A percentile compares a stretch with the other conserved stretches of the same genome.
phyloP scores from a whole-genome alignment of 2,329 filamentous ascomycete genomes.

The Aspergillus piperis region DNA sequence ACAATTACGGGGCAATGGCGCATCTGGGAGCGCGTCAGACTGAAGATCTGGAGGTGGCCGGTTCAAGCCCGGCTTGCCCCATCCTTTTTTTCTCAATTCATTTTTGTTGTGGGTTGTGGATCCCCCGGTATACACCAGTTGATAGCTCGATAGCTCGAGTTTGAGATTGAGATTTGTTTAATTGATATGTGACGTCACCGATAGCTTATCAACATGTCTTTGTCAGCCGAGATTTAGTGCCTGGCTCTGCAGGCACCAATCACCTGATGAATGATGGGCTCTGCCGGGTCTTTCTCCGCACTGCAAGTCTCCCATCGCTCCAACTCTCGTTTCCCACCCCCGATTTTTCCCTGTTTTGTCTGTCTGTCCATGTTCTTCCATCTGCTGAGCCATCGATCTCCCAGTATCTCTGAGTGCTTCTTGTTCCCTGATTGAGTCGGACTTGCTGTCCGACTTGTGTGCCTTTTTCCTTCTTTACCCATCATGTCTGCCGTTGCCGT shows the following conservation, averaged over 20 bases:
- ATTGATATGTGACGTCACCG: constrained; percentile 16
- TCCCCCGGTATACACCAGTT: neutral
- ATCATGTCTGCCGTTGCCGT: constrained; percentile 26
- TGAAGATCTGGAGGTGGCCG: neutral
- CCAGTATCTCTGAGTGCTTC: neutral
- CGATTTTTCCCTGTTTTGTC: neutral
- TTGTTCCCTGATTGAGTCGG: constrained; percentile 14
- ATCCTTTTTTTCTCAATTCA: neutral
- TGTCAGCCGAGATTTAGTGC: constrained; percentile 10
- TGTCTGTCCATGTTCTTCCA: constrained; percentile 16
- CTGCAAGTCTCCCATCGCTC: constrained; percentile 10
- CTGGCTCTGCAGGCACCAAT: constrained; percentile 16
- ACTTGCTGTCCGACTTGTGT: neutral
- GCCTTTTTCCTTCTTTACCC: neutral
- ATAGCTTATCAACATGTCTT: neutral
- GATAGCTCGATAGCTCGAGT: neutral
- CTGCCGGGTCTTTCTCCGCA: constrained; percentile 22
- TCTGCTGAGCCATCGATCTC: constrained; percentile 1
- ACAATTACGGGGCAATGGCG: neutral
- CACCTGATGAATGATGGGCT: constrained; percentile 19
- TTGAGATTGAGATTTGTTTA: neutral
- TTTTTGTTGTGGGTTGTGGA: neutral
- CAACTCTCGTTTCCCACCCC: constrained; percentile 14
- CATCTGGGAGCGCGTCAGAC: neutral
- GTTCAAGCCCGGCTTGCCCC: neutral